Evolutionary conservation across 306 rosid genomes (phyloP).

Genomic region (Acacia melanoxylon): DNA sequence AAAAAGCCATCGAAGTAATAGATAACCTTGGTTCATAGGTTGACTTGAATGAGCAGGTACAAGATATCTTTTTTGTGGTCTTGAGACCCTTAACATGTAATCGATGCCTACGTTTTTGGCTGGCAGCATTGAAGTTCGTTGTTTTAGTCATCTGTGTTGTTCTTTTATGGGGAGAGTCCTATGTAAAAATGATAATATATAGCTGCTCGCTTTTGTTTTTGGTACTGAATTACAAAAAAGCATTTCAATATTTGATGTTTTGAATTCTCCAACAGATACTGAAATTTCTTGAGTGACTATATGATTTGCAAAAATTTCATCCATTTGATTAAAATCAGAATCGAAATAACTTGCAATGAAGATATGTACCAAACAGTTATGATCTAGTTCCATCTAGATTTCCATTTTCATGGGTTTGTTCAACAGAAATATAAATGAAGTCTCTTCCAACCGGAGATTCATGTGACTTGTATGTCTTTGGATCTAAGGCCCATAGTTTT

Average conservation of each 20-base stretch:
- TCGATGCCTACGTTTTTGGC: constrained; percentile 65
- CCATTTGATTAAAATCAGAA: background rate
- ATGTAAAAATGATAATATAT: constrained; percentile 18
- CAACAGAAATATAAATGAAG: too few relatives aligned
- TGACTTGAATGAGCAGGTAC: constrained; percentile 62
- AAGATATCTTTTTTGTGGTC: constrained; percentile 50
- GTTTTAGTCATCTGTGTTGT: constrained; percentile 47
- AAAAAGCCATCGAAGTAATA: constrained; percentile 63
- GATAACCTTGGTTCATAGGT: constrained; percentile 73
- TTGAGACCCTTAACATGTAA: constrained; percentile 70
- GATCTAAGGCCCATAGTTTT: too few relatives aligned
- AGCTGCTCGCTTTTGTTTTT: constrained; percentile 19
- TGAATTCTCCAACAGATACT: background rate
- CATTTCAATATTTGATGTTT: background rate
- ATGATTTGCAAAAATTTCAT: background rate
- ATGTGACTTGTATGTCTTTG: too few relatives aligned
- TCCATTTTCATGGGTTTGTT: too few relatives aligned
- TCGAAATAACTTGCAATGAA: too few relatives aligned
- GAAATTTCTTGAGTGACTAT: background rate
- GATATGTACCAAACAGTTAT: too few relatives aligned
- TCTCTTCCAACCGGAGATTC: too few relatives aligned
- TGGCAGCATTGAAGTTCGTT: constrained; percentile 51
- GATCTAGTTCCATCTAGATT: too few relatives aligned
- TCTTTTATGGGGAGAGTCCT: constrained; percentile 43
- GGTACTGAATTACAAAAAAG: background rate